Conservation (phyloP, 441 rosid genomes). For the Jatropha multifida region DNA sequence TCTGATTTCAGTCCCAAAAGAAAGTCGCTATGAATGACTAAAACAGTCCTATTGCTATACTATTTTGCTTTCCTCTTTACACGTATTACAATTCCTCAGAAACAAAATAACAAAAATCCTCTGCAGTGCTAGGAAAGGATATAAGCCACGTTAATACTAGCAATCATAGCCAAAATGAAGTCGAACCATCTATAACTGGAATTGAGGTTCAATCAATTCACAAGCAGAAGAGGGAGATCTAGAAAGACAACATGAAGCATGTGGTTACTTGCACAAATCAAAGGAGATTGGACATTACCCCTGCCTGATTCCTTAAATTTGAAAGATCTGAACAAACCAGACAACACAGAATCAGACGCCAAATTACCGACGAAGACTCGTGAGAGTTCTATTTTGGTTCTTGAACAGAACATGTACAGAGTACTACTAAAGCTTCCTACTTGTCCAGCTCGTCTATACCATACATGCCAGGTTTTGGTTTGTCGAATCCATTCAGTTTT, state of each 20-base stretch:
- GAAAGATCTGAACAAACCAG: background rate
- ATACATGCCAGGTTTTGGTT: background rate
- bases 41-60: background rate
- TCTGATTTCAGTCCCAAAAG: background rate
- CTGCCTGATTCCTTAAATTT: background rate
- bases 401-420: background rate
- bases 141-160: background rate
- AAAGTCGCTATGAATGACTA: background rate
- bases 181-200: background rate
- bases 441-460: background rate
- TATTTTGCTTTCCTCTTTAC: background rate
- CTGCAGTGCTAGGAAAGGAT: background rate
- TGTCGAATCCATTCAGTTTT: background rate
- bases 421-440: background rate
- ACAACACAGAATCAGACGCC: background rate
- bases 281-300: background rate
- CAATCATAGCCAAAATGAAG: background rate
- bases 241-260: background rate
- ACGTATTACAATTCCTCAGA: background rate
- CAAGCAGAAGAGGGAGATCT: background rate
- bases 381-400: background rate
- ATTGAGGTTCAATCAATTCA: slow-evolving; percentile 5
- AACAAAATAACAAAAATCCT: background rate
- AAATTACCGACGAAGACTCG: background rate
- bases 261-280: background rate